Base-by-base conservation (phyloP, 257 asterid species). In the Jacaranda mimosifolia region DNA sequence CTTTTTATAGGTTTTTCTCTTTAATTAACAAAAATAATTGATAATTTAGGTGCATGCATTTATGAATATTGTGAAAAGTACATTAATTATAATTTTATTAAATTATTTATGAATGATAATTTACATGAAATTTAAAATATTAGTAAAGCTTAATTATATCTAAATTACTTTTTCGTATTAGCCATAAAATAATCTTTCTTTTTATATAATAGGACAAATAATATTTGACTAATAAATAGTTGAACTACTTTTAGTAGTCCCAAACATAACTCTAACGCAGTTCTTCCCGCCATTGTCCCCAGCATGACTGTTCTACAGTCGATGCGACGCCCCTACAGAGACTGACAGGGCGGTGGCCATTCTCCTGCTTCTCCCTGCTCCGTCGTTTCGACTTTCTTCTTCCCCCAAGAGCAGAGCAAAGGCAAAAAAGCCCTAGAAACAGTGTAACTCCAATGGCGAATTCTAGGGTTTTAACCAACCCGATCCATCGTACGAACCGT, bases 391-490 rank as follows among this genome's bases (percentile, higher is more conserved):
- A 7, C 13, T 3, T 48, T 13, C 72, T 68, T 19, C 70, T 57
- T 19, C 72, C 32, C 15, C 10, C 73, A 9, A 15, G 21, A 13
- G 10, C 77, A 12, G 63, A 63, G 6, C 65, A 6, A 11, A 40
- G 42, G n/a, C 56, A 43, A 46, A 36, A 36, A 64, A 65, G 9
- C 69, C 74, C 68, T 48, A 48, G 66, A 67, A 57, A 38, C 55
- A 7, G 67, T 39, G 35, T 21, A 71, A 53, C 48, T 39, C 48
- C n/a, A 48, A 84, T 89, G 97, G 90, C 81, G 76, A 87, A 85
- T 53, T 62, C 84, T 82, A 83, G 93, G 90, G 89, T 75, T 91
- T 82, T 48, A 62, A 17, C 60, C 65, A 78, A 64, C 76, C 80
- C 75, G n/a, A 21, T 62, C 69, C 77, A 42, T 52, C 77, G 67